Evolutionary conservation across 177 flowering plant genomes (phyloP), one percentile per base, ranked within the genome.

Genomic region (Telopea speciosissima): DNA sequence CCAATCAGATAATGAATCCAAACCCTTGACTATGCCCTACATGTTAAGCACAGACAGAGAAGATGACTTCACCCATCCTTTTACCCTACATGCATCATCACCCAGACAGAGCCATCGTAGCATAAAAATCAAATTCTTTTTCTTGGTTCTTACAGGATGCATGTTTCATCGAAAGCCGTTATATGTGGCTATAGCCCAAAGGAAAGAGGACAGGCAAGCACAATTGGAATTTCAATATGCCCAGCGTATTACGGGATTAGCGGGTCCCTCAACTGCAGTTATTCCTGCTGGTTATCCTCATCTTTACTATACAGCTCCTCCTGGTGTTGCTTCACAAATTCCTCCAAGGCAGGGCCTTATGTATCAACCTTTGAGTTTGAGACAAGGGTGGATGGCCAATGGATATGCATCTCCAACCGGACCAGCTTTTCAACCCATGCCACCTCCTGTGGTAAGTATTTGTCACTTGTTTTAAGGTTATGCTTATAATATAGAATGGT

Each of bases 131-230:
- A 40, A n/a, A 12, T 49, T 12, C 58, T 22, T 17, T 56, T 28
- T 28, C 22, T 67, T 63, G 36, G 58, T 16, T 71, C 24, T 73
- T n/a, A 68, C 80, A 93, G 96, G 93, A 44, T 73, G 67, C 73
- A 88, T 93, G 90, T 79, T 88, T 76, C 90, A 79, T 42, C 68
- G 79, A 42, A 93, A 93, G 77, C 98, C 98, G 71, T 72, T 93
- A 21, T 93, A 87, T 77, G 92, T 87, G 74, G 87, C 98, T 62
- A 83, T 90, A 66, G 98, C 98, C 67, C 98, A 93, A 78, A 84
- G 87, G 75, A 90, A 93, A 75, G 98, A 89, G 81, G 95, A 88
- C 9, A 88, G 98, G 67, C 85, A 82, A 77, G 91, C 87, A 28
- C 90, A 85, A 36, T 75, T 91, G 80, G 88, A 85, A 74, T 66